phyloP scores from a whole-genome alignment of 139 green algal species.

The Asterochloris erici region DNA sequence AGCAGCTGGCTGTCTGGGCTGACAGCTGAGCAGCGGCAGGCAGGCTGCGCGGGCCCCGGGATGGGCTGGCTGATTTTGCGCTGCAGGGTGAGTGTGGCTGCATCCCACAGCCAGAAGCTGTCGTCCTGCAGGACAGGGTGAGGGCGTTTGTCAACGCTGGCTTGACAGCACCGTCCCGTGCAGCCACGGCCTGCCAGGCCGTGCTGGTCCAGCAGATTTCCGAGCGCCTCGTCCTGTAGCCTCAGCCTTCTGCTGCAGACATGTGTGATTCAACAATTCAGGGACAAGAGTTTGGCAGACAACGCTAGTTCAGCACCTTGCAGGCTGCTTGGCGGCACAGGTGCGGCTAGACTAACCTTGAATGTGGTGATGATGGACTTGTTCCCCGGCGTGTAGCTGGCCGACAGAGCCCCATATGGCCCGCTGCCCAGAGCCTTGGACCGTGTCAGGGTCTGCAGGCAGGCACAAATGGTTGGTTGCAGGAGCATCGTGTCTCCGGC shows the following conservation, averaged over 20 bases:
- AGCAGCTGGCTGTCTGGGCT: conserved; percentile 5
- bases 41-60: not conserved
- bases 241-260: not conserved
- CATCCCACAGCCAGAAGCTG: conserved; percentile 22
- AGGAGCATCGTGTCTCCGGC: not conserved
- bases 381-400: conserved; percentile 1
- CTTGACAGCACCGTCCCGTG: too few species aligned
- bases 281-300: not conserved
- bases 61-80: conserved; percentile 6
- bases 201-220: not conserved
- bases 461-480: not conserved
- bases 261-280: not conserved
- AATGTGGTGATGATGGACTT: conserved; percentile 3
- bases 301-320: not conserved
- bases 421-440: conserved; percentile 10
- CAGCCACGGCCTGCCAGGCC: not conserved
- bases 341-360: not conserved
- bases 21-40: conserved; percentile 11
- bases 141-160: not conserved
- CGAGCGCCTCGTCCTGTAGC: not conserved
- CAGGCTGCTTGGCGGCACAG: too few species aligned
- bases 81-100: not conserved
- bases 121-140: conserved; percentile 1
- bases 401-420: not conserved
- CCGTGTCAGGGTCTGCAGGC: conserved; percentile 9